Base-by-base conservation (phyloP, 179 eudicot species). In the Nepenthes alata region DNA sequence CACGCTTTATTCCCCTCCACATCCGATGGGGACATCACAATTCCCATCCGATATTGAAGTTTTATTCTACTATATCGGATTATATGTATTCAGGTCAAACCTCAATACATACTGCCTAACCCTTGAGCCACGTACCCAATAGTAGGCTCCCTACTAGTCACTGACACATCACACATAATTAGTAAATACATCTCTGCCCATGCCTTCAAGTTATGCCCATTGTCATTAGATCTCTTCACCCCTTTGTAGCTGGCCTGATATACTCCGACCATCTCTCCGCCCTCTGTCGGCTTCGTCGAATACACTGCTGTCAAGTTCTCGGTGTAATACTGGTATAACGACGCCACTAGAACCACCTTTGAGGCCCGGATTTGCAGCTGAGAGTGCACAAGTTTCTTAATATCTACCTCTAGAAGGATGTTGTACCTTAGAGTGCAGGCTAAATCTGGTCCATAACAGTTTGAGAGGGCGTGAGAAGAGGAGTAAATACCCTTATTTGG, bases 121-220 rank as follows among this genome's bases (percentile, higher is more conserved):
- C 87, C 81, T 16, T 82, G 87, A 58, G 91, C 87, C 13, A 80
- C 91, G 53, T 85, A 85, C 0, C 91, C 87, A 44, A 85, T 82
- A 12, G 87, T 85, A 2, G 91, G 82, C 80, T 74, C 64, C 11
- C 81, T 73, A 50, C 85, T 85, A 11, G 91, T 85, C 55, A 82
- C 81, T 57, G 82, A 57, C 60, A 70, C 77, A 68, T 85, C 87
- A 1, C 73, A 74, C 48, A 82, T 66, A 57, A 85, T 80, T 37
- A 85, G 75, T 35, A 85, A 53, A 52, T 85, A 85, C 80, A 85
- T 85, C 53, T 85, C 91, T 10, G 81, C 83, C 85, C 70, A 85
- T 35, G 91, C 91, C 73, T 77, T 85, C 50, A 59, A 5, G 37
- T 78, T 70, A 59, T 85, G 91, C 37, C 47, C 68, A 16, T 58